A percentile compares a stretch with the other conserved stretches of the same genome.
Evolutionary conservation across 345 rosid species (phyloP).

Genomic region (Bretschneidera sinensis): DNA sequence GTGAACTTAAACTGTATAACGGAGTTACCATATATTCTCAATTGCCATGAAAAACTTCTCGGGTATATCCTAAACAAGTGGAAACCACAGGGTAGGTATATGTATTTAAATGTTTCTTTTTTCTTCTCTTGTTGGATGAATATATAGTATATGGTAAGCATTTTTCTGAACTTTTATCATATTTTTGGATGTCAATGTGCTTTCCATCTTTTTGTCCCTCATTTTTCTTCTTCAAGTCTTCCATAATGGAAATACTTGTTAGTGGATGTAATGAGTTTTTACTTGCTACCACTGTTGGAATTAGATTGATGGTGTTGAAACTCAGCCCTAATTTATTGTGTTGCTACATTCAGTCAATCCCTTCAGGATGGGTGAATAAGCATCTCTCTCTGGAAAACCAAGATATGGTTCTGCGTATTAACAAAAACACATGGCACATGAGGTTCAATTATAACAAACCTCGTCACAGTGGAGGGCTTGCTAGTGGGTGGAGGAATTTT

Average conservation of each 20-base stretch:
- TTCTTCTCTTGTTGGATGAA: no score
- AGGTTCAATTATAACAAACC: conserved; percentile 14
- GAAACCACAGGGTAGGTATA: no score
- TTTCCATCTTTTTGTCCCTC: neutral
- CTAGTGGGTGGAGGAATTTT: conserved; percentile 49
- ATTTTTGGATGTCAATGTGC: no score
- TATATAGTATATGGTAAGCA: no score
- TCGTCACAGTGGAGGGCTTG: conserved; percentile 33
- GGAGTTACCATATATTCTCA: no score
- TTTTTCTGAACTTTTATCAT: no score
- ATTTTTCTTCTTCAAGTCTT: neutral
- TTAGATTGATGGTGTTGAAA: neutral
- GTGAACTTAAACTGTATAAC: no score
- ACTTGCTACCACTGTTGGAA: neutral
- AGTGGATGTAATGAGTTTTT: neutral
- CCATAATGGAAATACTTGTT: neutral
- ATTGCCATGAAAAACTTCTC: no score
- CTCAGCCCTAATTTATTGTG: neutral
- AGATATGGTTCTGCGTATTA: conserved; percentile 29
- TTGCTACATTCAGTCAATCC: conserved; percentile 30
- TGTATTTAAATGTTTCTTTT: no score
- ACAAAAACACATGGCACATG: conserved; percentile 32
- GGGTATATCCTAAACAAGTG: no score
- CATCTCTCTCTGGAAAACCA: conserved; percentile 27
- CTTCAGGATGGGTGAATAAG: conserved; percentile 28